These are phyloP conservation scores for Galeopsis tetrahit DNA, from an alignment of 257 asterid genomes.

Conservation along the genomic window DNA sequence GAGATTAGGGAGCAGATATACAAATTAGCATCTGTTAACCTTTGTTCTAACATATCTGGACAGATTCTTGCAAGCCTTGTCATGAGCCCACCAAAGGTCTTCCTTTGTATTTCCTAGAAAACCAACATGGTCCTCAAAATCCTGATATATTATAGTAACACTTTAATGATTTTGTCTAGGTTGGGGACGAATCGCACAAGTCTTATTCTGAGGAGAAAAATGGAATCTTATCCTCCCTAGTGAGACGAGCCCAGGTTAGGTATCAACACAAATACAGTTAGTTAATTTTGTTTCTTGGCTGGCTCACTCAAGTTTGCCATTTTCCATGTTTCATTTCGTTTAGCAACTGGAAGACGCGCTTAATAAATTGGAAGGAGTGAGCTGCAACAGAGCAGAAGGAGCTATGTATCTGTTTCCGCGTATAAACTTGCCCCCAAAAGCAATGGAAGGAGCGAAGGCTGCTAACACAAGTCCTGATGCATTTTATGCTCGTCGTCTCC, in stretches of 20 bases:
- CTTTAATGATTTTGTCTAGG: constrained; percentile 46
- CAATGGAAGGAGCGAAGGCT: constrained; percentile 81
- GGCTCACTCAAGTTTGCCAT: constrained; percentile 1
- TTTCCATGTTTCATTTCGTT: neutral
- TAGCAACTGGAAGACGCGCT: constrained; percentile 90
- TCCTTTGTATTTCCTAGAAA: neutral
- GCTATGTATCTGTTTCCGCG: constrained; percentile 98
- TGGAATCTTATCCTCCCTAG: constrained; percentile 79
- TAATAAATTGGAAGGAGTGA: constrained; percentile 82
- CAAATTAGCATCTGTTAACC: constrained; percentile 95
- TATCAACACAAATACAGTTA: constrained; percentile 13
- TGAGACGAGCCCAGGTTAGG: constrained; percentile 89
- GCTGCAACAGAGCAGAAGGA: constrained; percentile 96
- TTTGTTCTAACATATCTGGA: constrained; percentile 94
- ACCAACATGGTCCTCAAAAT: neutral
- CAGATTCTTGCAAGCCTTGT: constrained; percentile 98
- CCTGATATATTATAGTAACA: too few species aligned
- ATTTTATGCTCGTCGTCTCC: constrained; percentile 76
- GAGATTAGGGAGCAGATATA: constrained; percentile 86
- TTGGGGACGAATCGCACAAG: constrained; percentile 88
- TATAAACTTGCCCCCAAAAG: constrained; percentile 72
- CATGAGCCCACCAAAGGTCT: constrained; percentile 94
- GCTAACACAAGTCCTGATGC: constrained; percentile 77
- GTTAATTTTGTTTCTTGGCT: neutral
- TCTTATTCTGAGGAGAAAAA: constrained; percentile 84